Evolutionary conservation across 805 yeast species (phyloP).

Genomic region (Yarrowia hollandica): DNA sequence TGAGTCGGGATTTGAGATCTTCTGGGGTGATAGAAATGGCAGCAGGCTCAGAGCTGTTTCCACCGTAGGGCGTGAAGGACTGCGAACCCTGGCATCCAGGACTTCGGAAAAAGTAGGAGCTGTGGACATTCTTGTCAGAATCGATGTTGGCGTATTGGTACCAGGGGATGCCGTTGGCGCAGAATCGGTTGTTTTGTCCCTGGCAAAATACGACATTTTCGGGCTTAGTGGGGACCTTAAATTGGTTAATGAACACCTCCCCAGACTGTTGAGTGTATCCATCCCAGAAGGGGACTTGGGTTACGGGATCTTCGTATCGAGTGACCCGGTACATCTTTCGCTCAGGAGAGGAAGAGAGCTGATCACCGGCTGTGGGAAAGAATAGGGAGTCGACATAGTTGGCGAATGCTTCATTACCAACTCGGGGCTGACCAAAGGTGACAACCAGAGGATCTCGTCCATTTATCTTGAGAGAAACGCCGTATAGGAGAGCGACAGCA

Average conservation of each 20-base stretch:
- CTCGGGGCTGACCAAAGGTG: constrained; percentile 26
- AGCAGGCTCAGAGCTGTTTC: background rate
- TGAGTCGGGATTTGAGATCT: background rate
- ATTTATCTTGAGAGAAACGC: constrained; percentile 8
- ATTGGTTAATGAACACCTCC: constrained; percentile 14
- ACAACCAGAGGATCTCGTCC: constrained; percentile 21
- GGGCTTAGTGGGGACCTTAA: background rate
- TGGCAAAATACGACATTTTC: constrained; percentile 15
- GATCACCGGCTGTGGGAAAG: background rate
- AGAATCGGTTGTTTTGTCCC: constrained; percentile 21
- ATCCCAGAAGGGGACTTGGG: constrained; percentile 29
- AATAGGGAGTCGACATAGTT: constrained; percentile 14
- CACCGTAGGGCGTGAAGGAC: constrained; percentile 2
- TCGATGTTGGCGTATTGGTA: constrained; percentile 19
- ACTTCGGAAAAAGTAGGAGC: constrained; percentile 19
- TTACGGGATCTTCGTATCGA: constrained; percentile 22
- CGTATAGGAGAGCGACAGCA: constrained; percentile 22
- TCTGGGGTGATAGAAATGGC: background rate
- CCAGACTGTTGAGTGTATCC: constrained; percentile 23
- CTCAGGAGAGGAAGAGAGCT: background rate
- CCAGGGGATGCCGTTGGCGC: constrained; percentile 23
- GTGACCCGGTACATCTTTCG: constrained; percentile 21
- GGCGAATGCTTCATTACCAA: constrained; percentile 22
- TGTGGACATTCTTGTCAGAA: background rate
- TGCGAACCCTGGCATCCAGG: background rate